phyloP scores from a whole-genome alignment of 2,329 filamentous ascomycete genomes.

The Paraphoma sp. region DNA sequence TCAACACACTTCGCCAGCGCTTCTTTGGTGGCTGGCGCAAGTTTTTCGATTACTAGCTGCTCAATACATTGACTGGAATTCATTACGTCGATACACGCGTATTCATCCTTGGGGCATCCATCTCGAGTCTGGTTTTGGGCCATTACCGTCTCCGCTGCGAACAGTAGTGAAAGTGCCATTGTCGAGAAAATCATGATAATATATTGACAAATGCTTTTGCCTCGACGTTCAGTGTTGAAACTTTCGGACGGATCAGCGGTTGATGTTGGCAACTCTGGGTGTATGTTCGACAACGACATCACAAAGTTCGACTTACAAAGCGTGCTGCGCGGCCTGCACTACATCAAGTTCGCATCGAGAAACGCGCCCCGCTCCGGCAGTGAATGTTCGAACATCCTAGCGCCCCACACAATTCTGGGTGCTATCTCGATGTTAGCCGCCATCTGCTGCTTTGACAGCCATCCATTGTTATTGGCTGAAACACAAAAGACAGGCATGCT shows the following conservation, averaged over 20 bases:
- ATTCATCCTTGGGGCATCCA: constrained; percentile 29
- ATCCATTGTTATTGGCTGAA: background rate
- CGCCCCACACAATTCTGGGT: constrained; percentile 20
- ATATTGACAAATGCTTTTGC: background rate
- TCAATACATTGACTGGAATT: constrained; percentile 31
- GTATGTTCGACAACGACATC: background rate
- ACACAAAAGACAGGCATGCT: background rate
- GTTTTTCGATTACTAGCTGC: constrained; percentile 21
- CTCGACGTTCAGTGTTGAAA: background rate
- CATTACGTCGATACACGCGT: constrained; percentile 31
- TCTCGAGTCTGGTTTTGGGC: constrained; percentile 9
- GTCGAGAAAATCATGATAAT: constrained; percentile 16
- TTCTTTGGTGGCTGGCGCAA: constrained; percentile 18
- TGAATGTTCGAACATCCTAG: constrained; percentile 1
- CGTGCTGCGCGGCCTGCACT: background rate
- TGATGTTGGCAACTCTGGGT: background rate
- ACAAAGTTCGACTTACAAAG: background rate
- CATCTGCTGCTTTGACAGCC: background rate
- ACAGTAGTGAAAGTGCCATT: constrained; percentile 4
- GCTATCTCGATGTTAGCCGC: constrained; percentile 2
- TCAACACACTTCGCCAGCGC: constrained; percentile 26
- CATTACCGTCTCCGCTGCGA: constrained; percentile 3
- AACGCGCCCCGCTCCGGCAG: constrained; percentile 16
- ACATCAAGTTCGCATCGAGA: background rate
- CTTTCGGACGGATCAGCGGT: background rate